Evolutionary conservation across 2,329 filamentous ascomycete species (phyloP).

Genomic region (Alternaria arbusti): DNA sequence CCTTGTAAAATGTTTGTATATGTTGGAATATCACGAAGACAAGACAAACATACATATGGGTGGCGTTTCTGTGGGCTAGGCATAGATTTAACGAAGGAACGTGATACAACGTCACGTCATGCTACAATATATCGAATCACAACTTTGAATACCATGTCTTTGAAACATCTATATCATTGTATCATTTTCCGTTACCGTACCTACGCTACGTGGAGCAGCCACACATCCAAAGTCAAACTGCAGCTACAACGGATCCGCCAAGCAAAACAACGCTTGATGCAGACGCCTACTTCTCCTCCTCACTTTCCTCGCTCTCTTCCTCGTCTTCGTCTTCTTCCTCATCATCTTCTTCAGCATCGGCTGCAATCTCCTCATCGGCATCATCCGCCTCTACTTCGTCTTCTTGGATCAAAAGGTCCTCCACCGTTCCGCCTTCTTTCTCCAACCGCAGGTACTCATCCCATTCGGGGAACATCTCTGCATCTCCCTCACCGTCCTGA

Average conservation of each 20-base stretch:
- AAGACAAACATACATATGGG: constrained; percentile 14
- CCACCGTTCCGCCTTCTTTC: constrained; percentile 66
- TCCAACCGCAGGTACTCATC: constrained; percentile 86
- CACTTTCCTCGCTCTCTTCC: constrained; percentile 17
- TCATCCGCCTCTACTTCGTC: constrained; percentile 41
- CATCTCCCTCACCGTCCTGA: constrained; percentile 65
- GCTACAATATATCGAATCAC: neutral
- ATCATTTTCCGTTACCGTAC: constrained; percentile 5
- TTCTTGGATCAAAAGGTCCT: constrained; percentile 41
- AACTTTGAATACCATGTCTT: neutral
- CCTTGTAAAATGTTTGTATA: neutral
- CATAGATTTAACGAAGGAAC: neutral
- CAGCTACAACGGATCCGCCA: neutral
- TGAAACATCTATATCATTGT: constrained; percentile 1
- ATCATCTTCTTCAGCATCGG: constrained; percentile 37
- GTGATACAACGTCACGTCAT: neutral
- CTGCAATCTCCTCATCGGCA: constrained; percentile 43
- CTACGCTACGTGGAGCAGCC: neutral
- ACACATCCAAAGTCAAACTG: neutral
- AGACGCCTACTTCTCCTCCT: neutral
- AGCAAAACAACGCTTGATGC: neutral
- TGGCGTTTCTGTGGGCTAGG: constrained; percentile 2
- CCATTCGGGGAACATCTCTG: constrained; percentile 95
- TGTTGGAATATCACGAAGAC: constrained; percentile 1
- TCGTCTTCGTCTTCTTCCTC: constrained; percentile 33